Percentiles rank a stretch among this genome's conserved stretches.
Evolutionary conservation across 1,284 basidiomycete genomes (phyloP).

Genomic region (Amylostereum chailletii): DNA sequence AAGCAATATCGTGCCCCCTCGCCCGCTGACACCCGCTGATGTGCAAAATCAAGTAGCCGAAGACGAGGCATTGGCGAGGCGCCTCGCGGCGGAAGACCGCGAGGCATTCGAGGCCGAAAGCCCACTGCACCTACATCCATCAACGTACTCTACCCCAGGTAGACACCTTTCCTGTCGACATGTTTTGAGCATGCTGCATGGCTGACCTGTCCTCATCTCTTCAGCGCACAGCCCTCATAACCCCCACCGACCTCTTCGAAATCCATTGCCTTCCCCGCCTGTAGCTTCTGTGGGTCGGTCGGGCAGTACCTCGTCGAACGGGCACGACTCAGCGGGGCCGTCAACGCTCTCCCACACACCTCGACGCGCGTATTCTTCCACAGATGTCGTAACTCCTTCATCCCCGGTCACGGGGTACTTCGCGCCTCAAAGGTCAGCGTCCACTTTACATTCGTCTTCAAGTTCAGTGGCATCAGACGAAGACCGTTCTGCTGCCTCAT

Average conservation of each 20-base stretch:
- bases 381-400: background rate
- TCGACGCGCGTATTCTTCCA: no score
- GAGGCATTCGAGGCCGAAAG: background rate
- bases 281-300: no score
- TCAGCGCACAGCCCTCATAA: background rate
- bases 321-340: no score
- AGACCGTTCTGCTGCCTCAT: background rate
- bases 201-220: background rate
- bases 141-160: background rate
- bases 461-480: background rate
- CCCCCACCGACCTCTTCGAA: background rate
- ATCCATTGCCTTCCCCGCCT: no score
- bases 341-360: no score
- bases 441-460: background rate
- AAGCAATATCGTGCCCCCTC: background rate
- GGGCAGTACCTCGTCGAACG: no score
- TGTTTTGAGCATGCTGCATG: background rate
- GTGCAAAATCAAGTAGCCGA: slow-evolving; percentile 20
- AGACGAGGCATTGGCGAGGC: slow-evolving; percentile 27
- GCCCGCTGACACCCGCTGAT: background rate
- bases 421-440: slow-evolving; percentile 4
- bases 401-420: background rate
- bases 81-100: slow-evolving; percentile 23
- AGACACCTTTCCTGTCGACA: background rate
- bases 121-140: background rate